Evolutionary conservation across 2,329 filamentous ascomycete genomes (phyloP), one percentile per base, ranked within the genome.

Genomic region (Colletotrichum sansevieriae): DNA sequence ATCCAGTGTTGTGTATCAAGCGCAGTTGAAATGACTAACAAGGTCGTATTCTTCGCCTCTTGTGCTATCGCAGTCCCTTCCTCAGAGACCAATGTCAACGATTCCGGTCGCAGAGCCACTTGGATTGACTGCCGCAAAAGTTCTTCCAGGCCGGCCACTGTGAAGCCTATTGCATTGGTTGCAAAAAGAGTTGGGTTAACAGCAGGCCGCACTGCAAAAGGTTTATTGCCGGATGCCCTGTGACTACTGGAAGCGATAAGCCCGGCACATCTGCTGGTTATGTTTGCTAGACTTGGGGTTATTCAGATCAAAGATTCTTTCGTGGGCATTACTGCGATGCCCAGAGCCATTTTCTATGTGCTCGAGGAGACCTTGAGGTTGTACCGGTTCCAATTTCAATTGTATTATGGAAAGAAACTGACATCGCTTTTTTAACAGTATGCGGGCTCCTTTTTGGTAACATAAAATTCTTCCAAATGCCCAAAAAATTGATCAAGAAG

Each of bases 71-170:
- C 57, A 12, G 57, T 43, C 2, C 57, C 57, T 13, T 49, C 25
- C 5, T 12, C 49, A 5, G 22, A 22, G 22, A 22, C 22, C 22
- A 41, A 37, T 43, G 43, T 18, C 43, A 35, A 60, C 33, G 29
- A 15, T 11, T 43, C 49, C 1, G 12, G 12, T n/a, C 29, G 10
- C 10, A 49, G 57, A 49, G 57, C n/a, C 0, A 49, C 43, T 43
- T 60, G 57, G 25, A 49, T 39, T 43, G 44, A 60, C 57, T 60
- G 57, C 43, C 13, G n/a, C 8, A 49, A 25, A 29, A 51, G 18
- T 29, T 20, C 25, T 11, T 49, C 44, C 12, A 1, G 0, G 1
- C 25, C 33, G 57, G 57, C 9, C 57, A 43, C n/a, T 60, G 57
- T 41, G 6, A 22, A 2, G 18, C 29, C 7, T 7, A 2, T 15